Evolutionary conservation across 352 stramenopile species (phyloP).

Genomic region (Phytophthora hibernalis): DNA sequence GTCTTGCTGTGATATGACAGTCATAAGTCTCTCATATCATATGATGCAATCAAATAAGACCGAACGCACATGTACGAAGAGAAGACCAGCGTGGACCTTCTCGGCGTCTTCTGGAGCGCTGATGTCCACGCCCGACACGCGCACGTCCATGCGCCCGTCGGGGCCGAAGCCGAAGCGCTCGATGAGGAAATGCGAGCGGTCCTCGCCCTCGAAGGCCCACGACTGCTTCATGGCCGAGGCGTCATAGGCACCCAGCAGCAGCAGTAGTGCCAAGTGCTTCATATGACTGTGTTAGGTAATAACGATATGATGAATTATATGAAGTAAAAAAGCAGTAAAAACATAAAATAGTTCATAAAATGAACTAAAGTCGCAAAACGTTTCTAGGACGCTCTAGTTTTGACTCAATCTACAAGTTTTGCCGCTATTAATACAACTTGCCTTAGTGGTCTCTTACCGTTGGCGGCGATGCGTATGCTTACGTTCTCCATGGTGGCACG

Average conservation of each 20-base stretch:
- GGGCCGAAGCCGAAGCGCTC: slow-evolving; percentile 91
- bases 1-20: slow-evolving; percentile 39
- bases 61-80: slow-evolving; percentile 62
- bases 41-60: neutral
- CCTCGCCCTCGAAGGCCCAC: slow-evolving; percentile 74
- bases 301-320: too few species aligned
- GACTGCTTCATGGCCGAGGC: slow-evolving; percentile 74
- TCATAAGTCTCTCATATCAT: too few species aligned
- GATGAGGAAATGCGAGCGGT: slow-evolving; percentile 84
- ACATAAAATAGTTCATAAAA: too few species aligned
- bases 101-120: neutral
- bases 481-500: too few species aligned
- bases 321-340: too few species aligned
- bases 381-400: too few species aligned
- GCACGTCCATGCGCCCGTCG: slow-evolving; percentile 72
- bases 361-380: too few species aligned
- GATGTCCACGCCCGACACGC: slow-evolving; percentile 62
- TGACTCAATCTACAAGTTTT: too few species aligned
- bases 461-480: too few species aligned
- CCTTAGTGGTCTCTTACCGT: too few species aligned
- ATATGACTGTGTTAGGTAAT: too few species aligned
- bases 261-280: neutral
- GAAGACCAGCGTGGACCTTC: slow-evolving; percentile 45
- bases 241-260: slow-evolving; percentile 15
- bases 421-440: too few species aligned